Conservation (phyloP, 2,329 filamentous ascomycete genomes). For the Ophiobolus disseminans region DNA sequence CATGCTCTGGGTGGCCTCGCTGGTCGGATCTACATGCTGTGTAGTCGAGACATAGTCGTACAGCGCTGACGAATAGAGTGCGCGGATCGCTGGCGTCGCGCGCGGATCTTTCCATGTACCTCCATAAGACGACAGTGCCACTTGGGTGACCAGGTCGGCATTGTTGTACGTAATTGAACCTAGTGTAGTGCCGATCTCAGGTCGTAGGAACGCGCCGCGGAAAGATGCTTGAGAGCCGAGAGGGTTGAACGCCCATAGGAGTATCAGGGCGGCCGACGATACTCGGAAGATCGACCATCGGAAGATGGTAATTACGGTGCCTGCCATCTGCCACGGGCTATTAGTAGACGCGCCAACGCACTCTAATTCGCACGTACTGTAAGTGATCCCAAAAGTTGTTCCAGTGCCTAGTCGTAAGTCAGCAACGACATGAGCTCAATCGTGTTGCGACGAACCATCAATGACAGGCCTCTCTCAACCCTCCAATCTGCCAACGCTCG, state of each 20-base stretch:
- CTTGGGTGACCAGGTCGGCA: not conserved
- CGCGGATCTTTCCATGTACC: no score
- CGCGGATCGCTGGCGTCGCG: constrained; percentile 1
- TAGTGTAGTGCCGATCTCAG: not conserved
- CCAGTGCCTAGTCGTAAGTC: not conserved
- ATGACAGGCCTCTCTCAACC: constrained; percentile 11
- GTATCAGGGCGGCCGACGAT: constrained; percentile 7
- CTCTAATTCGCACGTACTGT: no score
- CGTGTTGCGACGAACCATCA: no score
- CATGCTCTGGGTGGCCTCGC: not conserved
- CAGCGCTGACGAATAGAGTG: constrained; percentile 9
- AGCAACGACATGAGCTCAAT: not conserved
- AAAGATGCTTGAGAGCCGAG: constrained; percentile 17
- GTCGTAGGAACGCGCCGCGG: not conserved
- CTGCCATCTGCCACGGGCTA: constrained; percentile 4
- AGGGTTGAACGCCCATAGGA: constrained; percentile 14
- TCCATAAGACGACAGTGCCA: not conserved
- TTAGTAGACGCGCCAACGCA: no score
- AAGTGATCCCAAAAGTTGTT: no score
- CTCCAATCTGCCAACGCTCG: constrained; percentile 10
- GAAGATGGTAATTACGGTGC: constrained; percentile 10
- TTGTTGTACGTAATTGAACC: constrained; percentile 6
- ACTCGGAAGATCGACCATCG: constrained; percentile 10
- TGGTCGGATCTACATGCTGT: constrained; percentile 11
- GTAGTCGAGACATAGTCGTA: constrained; percentile 6